Conservation (phyloP, 2,329 filamentous ascomycete species). For the Penicillium sp. region DNA sequence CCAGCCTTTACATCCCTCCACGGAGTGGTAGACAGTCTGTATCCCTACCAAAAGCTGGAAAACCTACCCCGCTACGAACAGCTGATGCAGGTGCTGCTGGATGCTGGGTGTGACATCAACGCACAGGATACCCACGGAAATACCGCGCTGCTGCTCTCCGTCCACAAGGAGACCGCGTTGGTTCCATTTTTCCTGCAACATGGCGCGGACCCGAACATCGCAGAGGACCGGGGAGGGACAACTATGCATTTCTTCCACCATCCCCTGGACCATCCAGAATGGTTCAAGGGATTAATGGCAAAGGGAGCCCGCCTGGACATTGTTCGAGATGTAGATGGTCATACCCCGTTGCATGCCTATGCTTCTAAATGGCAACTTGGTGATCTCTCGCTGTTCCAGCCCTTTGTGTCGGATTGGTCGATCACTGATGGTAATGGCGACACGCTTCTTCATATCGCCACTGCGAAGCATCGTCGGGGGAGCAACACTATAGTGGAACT, state of each 20-base stretch:
- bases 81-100: constrained; percentile 4
- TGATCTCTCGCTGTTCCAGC: constrained; percentile 12
- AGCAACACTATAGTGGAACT: not conserved
- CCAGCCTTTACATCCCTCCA: constrained; percentile 1
- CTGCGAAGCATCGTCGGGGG: not conserved
- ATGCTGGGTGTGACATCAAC: constrained; percentile 14
- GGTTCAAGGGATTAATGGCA: constrained; percentile 9
- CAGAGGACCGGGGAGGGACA: constrained; percentile 9
- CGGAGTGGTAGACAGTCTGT: not conserved
- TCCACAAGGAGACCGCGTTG: not conserved
- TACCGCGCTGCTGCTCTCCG: not conserved
- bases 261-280: not conserved
- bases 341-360: constrained; percentile 16
- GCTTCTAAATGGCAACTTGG: constrained; percentile 4
- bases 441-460: constrained; percentile 17
- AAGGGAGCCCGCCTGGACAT: constrained; percentile 17
- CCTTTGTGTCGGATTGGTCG: constrained; percentile 13
- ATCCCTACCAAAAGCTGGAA: not conserved
- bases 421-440: constrained; percentile 13
- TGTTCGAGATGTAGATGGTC: not conserved
- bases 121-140: constrained; percentile 1
- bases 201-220: constrained; percentile 9
- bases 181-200: not conserved
- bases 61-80: not conserved
- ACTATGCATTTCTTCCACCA: constrained; percentile 10